Conservation (phyloP, 2,329 filamentous ascomycete species). For the Grosmannia serpens region DNA sequence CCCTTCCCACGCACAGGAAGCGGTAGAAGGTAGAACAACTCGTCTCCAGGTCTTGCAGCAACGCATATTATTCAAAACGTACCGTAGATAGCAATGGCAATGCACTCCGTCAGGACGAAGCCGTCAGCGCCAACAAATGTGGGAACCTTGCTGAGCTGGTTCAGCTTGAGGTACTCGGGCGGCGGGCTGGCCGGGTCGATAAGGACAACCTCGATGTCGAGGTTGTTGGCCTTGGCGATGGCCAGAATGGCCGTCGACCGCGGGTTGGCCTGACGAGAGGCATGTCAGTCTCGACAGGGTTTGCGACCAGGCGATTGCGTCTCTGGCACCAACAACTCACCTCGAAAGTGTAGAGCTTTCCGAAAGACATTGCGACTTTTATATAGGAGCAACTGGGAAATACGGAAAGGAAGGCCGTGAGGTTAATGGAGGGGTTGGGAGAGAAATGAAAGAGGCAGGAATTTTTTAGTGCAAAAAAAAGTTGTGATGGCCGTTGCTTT, state of each 20-base stretch:
- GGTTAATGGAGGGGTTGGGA: conserved; percentile 9
- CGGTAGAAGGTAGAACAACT: conserved; percentile 15
- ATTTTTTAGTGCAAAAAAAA: conserved; percentile 12
- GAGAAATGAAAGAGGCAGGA: conserved; percentile 13
- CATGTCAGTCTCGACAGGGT: background rate
- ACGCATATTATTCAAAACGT: conserved; percentile 33
- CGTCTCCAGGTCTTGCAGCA: background rate
- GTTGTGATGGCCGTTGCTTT: conserved; percentile 4
- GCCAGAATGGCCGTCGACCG: conserved; percentile 81
- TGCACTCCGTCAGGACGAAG: conserved; percentile 76
- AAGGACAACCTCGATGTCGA: conserved; percentile 78
- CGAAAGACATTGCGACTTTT: conserved; percentile 73
- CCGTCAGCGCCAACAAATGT: conserved; percentile 89
- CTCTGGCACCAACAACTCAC: background rate
- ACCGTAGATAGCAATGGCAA: conserved; percentile 97
- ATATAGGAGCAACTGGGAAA: conserved; percentile 12
- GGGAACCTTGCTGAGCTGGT: conserved; percentile 82
- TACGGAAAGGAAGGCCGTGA: conserved; percentile 14
- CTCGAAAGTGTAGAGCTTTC: conserved; percentile 65
- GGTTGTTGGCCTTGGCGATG: conserved; percentile 93
- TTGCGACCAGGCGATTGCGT: background rate
- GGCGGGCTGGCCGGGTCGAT: conserved; percentile 54
- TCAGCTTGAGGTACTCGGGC: conserved; percentile 72
- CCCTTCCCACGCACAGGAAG: background rate
- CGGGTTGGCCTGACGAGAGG: conserved; percentile 59